Base-by-base conservation (phyloP, 164 flowering plant species). In the Hamamelis virginiana region DNA sequence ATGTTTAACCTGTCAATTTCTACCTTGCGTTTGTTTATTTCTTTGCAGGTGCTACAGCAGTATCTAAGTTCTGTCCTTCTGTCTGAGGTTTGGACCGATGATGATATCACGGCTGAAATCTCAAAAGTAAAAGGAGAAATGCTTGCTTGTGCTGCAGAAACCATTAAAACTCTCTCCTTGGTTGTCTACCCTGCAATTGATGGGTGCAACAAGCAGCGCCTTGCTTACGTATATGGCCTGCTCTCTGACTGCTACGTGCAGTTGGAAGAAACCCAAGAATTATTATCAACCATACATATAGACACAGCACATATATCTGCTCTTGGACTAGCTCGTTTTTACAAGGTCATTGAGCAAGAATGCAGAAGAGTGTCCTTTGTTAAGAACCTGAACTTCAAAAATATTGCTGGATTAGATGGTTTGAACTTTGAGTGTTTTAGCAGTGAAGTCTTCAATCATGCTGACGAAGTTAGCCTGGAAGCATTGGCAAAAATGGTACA, bases 81-180 rank as follows among this genome's bases (percentile, higher is more conserved):
- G 69, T 95, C 99, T 51, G 92, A 92, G 74, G 81, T 74, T 63
- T 95, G 99, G 97, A 69, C 83, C 55, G 74, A 86, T 72, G 97
- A 90, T 51, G 98, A 95, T 70, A 84, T 92, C 64, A 76, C 46
- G 13, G 81, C 82, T 70, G 97, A 90, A 79, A 76, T 90, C 68
- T 77, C 87, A 58, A 81, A 72, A 10, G 71, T 81, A 22, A 83
- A 77, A 64, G 82, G 69, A 46, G 90, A 90, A 75, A 63, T 92
- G 38, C 68, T 85, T 75, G 75, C 80, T 51, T 70, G 62, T 81
- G 89, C 86, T 65, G 75, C 65, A 27, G 76, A 77, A 72, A 78
- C 85, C 21, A 80, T 91, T 58, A 70, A 84, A 69, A 68, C 76
- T 47, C 71, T 92, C 70, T 80, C 85, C 44, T 71, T 71, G 55